Percentiles rank a stretch among this genome's conserved stretches.
These are phyloP conservation scores for Globisporangium solare DNA, from an alignment of 352 stramenopile species.

Conservation along the genomic window DNA sequence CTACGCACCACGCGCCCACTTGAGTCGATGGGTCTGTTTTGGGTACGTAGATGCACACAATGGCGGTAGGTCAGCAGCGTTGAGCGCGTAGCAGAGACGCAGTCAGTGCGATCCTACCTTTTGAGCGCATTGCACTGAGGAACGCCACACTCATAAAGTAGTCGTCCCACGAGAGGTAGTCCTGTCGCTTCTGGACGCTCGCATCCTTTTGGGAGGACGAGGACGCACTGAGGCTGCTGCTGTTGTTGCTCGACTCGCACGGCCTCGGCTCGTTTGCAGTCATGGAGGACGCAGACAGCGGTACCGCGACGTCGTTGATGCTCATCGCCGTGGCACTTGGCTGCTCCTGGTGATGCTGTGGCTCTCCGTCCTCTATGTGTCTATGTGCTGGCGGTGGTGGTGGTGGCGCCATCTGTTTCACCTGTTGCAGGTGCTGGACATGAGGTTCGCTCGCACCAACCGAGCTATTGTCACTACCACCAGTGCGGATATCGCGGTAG, in stretches of 20 bases:
- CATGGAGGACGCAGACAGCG: not conserved
- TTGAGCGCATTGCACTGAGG: constrained; percentile 98
- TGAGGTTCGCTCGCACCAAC: not conserved
- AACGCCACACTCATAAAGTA: constrained; percentile 99
- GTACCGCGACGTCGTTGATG: constrained; percentile 2
- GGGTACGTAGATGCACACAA: not conserved
- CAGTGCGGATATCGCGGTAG: constrained; percentile 8
- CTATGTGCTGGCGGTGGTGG: not conserved
- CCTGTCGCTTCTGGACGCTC: constrained; percentile 52
- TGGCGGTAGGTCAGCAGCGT: constrained; percentile 1
- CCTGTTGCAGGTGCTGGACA: too few species aligned
- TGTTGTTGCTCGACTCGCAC: not conserved
- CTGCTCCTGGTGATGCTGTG: not conserved
- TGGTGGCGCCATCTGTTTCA: too few species aligned
- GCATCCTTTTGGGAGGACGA: not conserved
- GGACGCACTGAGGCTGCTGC: not conserved
- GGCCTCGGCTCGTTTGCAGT: not conserved
- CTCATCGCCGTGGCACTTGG: not conserved
- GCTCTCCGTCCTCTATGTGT: not conserved
- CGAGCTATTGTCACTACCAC: not conserved
- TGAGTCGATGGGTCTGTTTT: constrained; percentile 93
- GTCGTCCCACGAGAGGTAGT: constrained; percentile 97
- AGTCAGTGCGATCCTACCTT: constrained; percentile 55
- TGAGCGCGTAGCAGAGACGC: not conserved
- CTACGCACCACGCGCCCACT: constrained; percentile 91